Base-by-base conservation (phyloP, 2,329 filamentous ascomycete species). In the Sporothrix schenckii region DNA sequence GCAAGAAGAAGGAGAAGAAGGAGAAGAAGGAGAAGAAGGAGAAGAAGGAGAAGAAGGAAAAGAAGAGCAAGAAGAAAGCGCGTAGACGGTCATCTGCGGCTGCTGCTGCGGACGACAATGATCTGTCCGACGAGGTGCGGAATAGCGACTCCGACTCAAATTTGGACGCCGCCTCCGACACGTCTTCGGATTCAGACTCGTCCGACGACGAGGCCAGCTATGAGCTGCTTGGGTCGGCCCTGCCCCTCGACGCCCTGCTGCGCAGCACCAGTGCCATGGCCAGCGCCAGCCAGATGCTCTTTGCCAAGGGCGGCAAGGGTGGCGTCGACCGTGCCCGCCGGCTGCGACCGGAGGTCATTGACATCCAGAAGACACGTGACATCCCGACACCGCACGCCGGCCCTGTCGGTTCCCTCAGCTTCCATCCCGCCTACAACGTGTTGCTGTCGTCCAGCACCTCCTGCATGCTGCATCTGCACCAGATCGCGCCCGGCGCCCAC, bases 331-430 rank as follows among this genome's bases (percentile, higher is more conserved):
- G 88, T 79, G 87, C 86, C 77, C 87, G 89, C 76, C 93, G 91
- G 77, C 84, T 98, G 72, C 89, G 92, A 68, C 92, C 94, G 54
- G 94, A 97, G 80, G 90, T 93, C 60, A 85, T 99, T 75, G 92
- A 96, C 78, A 97, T 99, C 73, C 92, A 97, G 79, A 89, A 93
- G 76, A 88, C 92, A 73, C 91, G 94, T 79, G 93, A 97, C 78
- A 91, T 98, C 74, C 87, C 92, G 30, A 89, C 92, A 79, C 83
- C 86, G 44, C 92, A 96, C 80, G 90, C 88, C 80, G 92, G 91
- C 21, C 87, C 92, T 13, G 90, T 98, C 74, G 91, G 90, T 53
- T 93, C 91, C 54, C 87, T 99, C 49, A 90, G 89, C 11, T 97
- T 98, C 85, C 95, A 99, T 80, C 93, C 94, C 41, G 85, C 89